Base-by-base conservation (phyloP, 2,329 filamentous ascomycete species). In the Bipolaris gigantea region DNA sequence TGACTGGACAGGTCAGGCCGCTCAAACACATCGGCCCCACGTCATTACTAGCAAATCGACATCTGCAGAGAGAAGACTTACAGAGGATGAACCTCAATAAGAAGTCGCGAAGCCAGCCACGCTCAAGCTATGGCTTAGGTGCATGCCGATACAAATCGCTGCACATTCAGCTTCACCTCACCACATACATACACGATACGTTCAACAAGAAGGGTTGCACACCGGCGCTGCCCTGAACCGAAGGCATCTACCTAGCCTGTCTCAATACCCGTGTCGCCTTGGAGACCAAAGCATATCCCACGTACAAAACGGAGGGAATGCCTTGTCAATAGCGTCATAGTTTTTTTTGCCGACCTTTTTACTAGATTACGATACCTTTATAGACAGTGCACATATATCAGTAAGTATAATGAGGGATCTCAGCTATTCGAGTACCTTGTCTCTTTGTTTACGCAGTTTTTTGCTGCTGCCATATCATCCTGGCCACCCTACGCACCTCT, bases 1-100 rank as follows among this genome's bases (percentile, higher is more conserved):
- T 66, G 63, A 63, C 25, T 19, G 11, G 16, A 4, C 16, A 25
- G 21, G 6, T 11, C 23, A 5, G 35, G 23, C 10, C 35, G 15
- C 27, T 5, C 18, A 19, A 16, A 23, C 13, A 23, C n/a, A 11
- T 15, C 16, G 16, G 35, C 16, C 7, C n/a, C 18, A 35, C 23
- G 21, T n/a, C 30, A 32, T 10, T 32, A 32, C 40, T 30, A 32
- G 40, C 8, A 11, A 16, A 40, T 15, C 19, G 19, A n/a, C 9
- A 2, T 13, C 19, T 16, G 25, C 38, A 19, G n/a, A 25, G 9
- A n/a, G 19, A 25, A 16, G 19, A n/a, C n/a, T n/a, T 15, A 11
- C 13, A 13, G 21, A 25, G 38, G 38, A 13, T 21, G 9, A 15
- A 40, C 7, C 11, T 23, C 38, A 25, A 40, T 19, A 25, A 25